Conservation (phyloP, 1,284 basidiomycete species). For the Schizopora paradoxa region DNA sequence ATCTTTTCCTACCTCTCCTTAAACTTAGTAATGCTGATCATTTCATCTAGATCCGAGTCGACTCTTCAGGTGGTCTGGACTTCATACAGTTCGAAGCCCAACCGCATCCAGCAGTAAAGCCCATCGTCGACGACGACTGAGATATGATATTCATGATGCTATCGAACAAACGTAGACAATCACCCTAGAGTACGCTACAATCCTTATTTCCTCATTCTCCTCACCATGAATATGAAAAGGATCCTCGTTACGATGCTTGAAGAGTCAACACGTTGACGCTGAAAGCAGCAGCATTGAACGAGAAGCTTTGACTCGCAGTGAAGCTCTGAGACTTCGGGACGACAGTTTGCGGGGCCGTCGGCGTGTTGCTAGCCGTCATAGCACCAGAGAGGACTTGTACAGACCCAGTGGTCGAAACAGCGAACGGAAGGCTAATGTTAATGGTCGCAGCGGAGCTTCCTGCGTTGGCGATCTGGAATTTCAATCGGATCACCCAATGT, state of each 20-base stretch:
- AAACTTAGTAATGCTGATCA: neutral
- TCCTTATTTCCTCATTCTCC: too few species aligned
- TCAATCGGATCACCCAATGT: conserved; percentile 1
- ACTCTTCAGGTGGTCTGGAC: conserved; percentile 67
- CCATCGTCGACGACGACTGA: too few species aligned
- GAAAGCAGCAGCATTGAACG: conserved; percentile 51
- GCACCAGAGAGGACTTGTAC: conserved; percentile 43
- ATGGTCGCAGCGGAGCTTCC: conserved; percentile 35
- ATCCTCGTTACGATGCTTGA: too few species aligned
- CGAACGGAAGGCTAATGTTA: conserved; percentile 51
- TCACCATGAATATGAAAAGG: too few species aligned
- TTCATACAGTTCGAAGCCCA: conserved; percentile 85
- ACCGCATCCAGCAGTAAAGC: conserved; percentile 85
- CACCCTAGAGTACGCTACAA: too few species aligned
- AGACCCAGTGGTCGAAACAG: conserved; percentile 38
- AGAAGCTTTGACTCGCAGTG: conserved; percentile 43
- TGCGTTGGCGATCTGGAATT: conserved; percentile 47
- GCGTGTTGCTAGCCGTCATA: conserved; percentile 48
- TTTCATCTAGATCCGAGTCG: conserved; percentile 70
- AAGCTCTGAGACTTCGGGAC: conserved; percentile 41
- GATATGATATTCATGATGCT: too few species aligned
- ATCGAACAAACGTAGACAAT: too few species aligned
- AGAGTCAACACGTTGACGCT: conserved; percentile 52
- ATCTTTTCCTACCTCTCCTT: conserved; percentile 5
- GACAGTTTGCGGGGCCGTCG: conserved; percentile 39